Base-by-base conservation (phyloP, 768 basidiomycete species). In the Atractiella rhizophila region DNA sequence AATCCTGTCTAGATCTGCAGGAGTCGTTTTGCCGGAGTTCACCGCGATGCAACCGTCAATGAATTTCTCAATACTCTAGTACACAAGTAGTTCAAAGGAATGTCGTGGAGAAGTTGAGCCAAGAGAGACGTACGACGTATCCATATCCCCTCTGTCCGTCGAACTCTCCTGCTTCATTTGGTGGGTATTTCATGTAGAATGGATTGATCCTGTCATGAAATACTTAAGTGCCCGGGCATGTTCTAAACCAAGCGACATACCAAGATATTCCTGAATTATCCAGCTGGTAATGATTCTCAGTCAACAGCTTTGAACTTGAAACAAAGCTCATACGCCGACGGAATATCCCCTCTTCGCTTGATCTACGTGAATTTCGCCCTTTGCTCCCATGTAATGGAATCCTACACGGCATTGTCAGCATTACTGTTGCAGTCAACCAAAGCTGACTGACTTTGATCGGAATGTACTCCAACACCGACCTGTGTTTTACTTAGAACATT, bases 381-480 rank as follows among this genome's bases (percentile, higher is more conserved):
- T 86, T 63, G 80, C 76, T 36, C 69, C 83, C 76, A 86, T 80
- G 60, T 85, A 86, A 60, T 86, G 82, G 77, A 79, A 86, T 54
- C 80, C 54, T 91, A 83, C 29, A 74, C 76, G 7, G 76, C 74
- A 57, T 86, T 82, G 8, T 88, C 67, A n/a, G 82, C 83, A 18
- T 77, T 66, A 56, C 57, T 78, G n/a, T n/a, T n/a, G n/a, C n/a
- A n/a, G n/a, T n/a, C n/a, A n/a, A n/a, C n/a, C n/a, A n/a, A n/a
- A n/a, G n/a, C n/a, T n/a, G n/a, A n/a, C n/a, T n/a, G n/a, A n/a
- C n/a, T n/a, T n/a, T n/a, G n/a, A n/a, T n/a, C n/a, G n/a, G n/a
- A n/a, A n/a, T n/a, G n/a, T n/a, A n/a, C n/a, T n/a, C n/a, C n/a
- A n/a, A n/a, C n/a, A n/a, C n/a, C n/a, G n/a, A n/a, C n/a, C n/a